Evolutionary conservation across 805 yeast species (phyloP).

Genomic region (Candida michaelii): DNA sequence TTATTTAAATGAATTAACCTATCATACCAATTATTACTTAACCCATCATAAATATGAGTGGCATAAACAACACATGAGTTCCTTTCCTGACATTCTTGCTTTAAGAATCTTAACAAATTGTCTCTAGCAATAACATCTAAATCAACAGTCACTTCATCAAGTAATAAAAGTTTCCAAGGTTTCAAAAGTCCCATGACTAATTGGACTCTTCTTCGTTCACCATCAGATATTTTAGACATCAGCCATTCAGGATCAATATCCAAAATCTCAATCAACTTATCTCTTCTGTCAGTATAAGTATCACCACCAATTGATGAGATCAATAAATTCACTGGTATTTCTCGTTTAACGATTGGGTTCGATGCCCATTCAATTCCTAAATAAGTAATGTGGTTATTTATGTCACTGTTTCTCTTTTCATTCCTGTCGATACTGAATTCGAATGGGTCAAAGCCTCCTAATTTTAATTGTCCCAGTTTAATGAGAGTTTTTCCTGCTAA

Average conservation of each 20-base stretch:
- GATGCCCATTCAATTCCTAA: slow-evolving; percentile 98
- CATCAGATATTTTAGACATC: slow-evolving; percentile 90
- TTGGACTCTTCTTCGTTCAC: slow-evolving; percentile 93
- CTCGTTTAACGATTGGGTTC: slow-evolving; percentile 85
- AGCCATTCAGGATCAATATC: slow-evolving; percentile 90
- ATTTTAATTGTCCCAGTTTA: slow-evolving; percentile 61
- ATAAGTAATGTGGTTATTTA: slow-evolving; percentile 62
- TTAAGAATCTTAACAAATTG: slow-evolving; percentile 66
- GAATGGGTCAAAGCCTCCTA: slow-evolving; percentile 91
- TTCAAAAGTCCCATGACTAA: slow-evolving; percentile 87
- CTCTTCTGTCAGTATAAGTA: slow-evolving; percentile 68
- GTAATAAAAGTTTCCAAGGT: slow-evolving; percentile 84
- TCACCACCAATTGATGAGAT: slow-evolving; percentile 78
- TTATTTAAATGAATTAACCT: slow-evolving; percentile 72
- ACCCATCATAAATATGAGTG: slow-evolving; percentile 95
- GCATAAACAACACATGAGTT: slow-evolving; percentile 84
- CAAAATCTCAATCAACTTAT: slow-evolving; percentile 67
- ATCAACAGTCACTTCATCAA: slow-evolving; percentile 97
- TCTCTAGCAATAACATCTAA: slow-evolving; percentile 89
- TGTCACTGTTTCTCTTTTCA: slow-evolving; percentile 41
- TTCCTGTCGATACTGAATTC: slow-evolving; percentile 51
- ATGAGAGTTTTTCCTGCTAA: slow-evolving; percentile 91
- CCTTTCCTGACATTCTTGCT: slow-evolving; percentile 68
- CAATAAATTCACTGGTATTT: slow-evolving; percentile 80
- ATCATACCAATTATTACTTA: slow-evolving; percentile 83